Base-by-base conservation (phyloP, 108 stramenopile genomes). In the Cyclostephanos invisitatus region DNA sequence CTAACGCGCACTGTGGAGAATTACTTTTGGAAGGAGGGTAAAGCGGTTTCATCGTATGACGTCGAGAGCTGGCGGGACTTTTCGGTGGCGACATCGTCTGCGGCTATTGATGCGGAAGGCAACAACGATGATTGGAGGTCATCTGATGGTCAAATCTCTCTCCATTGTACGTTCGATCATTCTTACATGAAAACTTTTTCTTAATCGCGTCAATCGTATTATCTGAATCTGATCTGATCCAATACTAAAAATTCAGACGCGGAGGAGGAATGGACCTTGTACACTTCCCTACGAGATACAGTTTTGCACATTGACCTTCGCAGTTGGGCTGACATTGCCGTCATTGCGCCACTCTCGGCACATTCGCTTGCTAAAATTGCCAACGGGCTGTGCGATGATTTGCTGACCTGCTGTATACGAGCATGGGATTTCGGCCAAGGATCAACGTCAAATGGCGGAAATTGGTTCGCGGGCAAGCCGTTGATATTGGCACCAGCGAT, bases 271-370 rank as follows among this genome's bases (percentile, higher is more conserved):
- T 92, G 91, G 94, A 70, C 80, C 61, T 80, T 65, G 44, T 96
- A 92, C 91, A 81, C 86, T 29, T 63, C 64, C 35, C 60, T 93
- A 27, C 75, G 85, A 10, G 95, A 96, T 81, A 86, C 92, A 0
- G 94, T 97, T 14, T 77, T 97, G 14, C 97, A 97, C 73, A 96
- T 97, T 70, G 89, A 97, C 25, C 81, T 95, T 9, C 81, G 97
- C 44, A 84, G 89, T 68, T 96, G 97, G 95, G 93, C 95, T 2
- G 97, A 97, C 62, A 56, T 90, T 9, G 44, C 84, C 22, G 22
- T 97, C 5, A 77, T 92, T 72, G 92, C 96, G 29, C 96, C 96
- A 3, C 71, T 91, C 22, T 89, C 89, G 5, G 96, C 96, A 15
- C 92, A 96, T 72, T 85, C 93, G 2, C 75, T 96, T 21, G 91